Percentiles rank a stretch among this genome's conserved stretches.
Evolutionary conservation across 345 rosid genomes (phyloP).

Genomic region (Populus nigra): DNA sequence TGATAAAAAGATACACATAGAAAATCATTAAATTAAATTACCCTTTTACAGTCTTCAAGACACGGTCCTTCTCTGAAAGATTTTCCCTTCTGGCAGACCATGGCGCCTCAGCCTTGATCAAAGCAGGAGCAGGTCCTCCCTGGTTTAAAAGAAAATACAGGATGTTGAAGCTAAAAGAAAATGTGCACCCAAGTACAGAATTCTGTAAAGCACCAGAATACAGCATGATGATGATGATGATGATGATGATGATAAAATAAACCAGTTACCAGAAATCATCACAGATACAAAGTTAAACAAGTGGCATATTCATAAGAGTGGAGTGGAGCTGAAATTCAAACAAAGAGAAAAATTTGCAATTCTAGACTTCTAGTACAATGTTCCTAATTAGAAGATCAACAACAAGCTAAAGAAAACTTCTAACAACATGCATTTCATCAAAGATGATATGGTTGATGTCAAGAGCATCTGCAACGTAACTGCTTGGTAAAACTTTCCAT

Average conservation of each 20-base stretch:
- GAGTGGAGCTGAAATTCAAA: neutral
- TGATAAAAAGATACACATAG: neutral
- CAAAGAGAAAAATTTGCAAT: neutral
- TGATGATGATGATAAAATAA: neutral
- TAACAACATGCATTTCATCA: neutral
- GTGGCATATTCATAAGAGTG: neutral
- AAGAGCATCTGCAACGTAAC: neutral
- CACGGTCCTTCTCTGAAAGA: slow-evolving; percentile 79
- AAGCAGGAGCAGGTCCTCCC: slow-evolving; percentile 67
- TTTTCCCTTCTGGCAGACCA: slow-evolving; percentile 81
- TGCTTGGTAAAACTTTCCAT: neutral
- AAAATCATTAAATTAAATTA: slow-evolving; percentile 28
- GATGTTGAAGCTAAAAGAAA: slow-evolving; percentile 8
- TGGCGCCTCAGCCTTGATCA: slow-evolving; percentile 86
- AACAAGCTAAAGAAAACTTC: neutral
- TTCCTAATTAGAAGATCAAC: neutral
- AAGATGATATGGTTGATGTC: neutral
- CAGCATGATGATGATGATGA: neutral
- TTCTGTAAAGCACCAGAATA: neutral
- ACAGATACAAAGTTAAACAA: neutral
- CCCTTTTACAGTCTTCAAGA: slow-evolving; percentile 90
- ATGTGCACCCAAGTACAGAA: slow-evolving; percentile 3
- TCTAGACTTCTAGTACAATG: neutral
- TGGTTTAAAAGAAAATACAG: slow-evolving; percentile 27
- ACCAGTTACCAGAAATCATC: neutral